Base-by-base conservation (phyloP, 208 protist species). In the Leishmania aethiopica region DNA sequence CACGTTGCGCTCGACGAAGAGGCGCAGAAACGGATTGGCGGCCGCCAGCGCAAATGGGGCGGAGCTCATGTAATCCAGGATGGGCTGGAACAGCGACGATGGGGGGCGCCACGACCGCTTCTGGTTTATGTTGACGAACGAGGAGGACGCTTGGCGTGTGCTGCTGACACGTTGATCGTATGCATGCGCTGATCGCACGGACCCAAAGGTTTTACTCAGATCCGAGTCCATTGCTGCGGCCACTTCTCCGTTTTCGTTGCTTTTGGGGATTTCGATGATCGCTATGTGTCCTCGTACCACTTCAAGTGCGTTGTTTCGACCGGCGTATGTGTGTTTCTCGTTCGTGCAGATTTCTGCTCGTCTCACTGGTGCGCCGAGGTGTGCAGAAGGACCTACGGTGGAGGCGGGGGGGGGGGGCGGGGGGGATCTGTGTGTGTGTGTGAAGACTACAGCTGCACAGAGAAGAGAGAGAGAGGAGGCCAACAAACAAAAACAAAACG, bases 21-120 rank as follows among this genome's bases (percentile, higher is more conserved):
- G 84, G 66, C 90, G 86, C 17, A 90, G 75, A 80, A 81, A 82
- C 11, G 88, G 90, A 66, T 86, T 88, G 1, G 79, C 88, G 28
- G 82, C 86, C 3, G 77, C 90, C 57, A 87, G 89, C 42, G 79
- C 87, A 37, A 88, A 85, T 55, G 85, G 83, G 17, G 87, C 83
- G 15, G 78, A 6, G 42, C 70, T 53, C 74, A 94, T 90, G 77
- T 87, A 94, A 40, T 86, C 53, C 5, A 91, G 75, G 28, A 93
- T 75, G 6, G 79, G 75, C 40, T 82, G 71, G 2, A 93, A 82
- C 11, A 91, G 64, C 37, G 67, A 77, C 49, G 81, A 83, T 35
- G 88, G 80, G 7, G 88, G 90, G 4, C 84, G 80, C 82, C 86
- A 91, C 17, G 86, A 91, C 1, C 82, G 85, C 75, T 89, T 90